phyloP scores from a whole-genome alignment of 257 asterid species.

The Plantago major region DNA sequence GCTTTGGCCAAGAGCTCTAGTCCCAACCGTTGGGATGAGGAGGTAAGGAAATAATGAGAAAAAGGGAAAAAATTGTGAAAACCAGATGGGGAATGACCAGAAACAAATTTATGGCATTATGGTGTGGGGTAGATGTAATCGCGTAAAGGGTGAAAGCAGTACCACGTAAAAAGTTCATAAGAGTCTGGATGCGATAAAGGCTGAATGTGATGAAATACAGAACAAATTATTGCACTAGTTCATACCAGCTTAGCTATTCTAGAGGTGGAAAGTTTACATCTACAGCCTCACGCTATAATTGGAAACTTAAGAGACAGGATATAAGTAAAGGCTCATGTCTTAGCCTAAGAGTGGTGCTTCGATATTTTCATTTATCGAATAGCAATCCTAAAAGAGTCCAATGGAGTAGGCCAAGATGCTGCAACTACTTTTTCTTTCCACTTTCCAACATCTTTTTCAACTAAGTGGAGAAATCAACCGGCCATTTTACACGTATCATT shows the following conservation, averaged over 20 bases:
- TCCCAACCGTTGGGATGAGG: too few relatives aligned
- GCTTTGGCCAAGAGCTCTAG: too few relatives aligned
- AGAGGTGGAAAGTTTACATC: not conserved
- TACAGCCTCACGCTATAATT: too few relatives aligned
- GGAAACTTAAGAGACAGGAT: too few relatives aligned
- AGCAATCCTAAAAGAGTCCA: not conserved
- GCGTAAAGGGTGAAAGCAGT: too few relatives aligned
- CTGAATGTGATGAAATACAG: not conserved
- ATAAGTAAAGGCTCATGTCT: not conserved
- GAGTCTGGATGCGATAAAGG: not conserved
- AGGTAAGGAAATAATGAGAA: too few relatives aligned
- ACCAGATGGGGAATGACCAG: too few relatives aligned
- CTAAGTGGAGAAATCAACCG: slow-evolving; percentile 5
- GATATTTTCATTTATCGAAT: not conserved
- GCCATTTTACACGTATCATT: not conserved
- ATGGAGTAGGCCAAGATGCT: not conserved
- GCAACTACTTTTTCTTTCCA: not conserved
- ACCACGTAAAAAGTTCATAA: not conserved
- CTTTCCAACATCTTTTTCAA: slow-evolving; percentile 6
- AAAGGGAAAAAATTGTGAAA: too few relatives aligned
- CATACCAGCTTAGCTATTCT: not conserved
- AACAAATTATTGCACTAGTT: not conserved
- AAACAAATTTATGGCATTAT: too few relatives aligned
- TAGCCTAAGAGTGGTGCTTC: not conserved
- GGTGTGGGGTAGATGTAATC: too few relatives aligned